These are phyloP conservation scores for Rhodosporidiobolus sp. DNA, from an alignment of 768 basidiomycete genomes.

Conservation along the genomic window DNA sequence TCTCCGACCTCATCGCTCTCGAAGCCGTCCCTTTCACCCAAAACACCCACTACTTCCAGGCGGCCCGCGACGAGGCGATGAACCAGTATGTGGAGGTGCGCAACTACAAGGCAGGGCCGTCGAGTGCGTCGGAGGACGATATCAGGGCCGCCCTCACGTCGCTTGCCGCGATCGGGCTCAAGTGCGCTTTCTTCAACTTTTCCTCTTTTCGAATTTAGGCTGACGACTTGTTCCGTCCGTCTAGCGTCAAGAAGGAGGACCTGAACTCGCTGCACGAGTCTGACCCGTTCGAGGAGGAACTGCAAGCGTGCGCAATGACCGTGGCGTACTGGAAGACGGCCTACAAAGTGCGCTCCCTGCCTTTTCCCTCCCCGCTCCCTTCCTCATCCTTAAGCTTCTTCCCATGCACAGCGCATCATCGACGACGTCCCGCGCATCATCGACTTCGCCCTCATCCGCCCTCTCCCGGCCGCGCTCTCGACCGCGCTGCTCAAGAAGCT, in stretches of 20 bases:
- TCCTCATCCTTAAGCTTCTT: too few relatives aligned
- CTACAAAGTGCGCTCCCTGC: slow-evolving; percentile 52
- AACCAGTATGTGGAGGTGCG: slow-evolving; percentile 51
- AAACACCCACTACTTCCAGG: slow-evolving; percentile 52
- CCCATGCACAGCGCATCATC: slow-evolving; percentile 55
- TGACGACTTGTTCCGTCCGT: too few relatives aligned
- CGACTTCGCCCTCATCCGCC: slow-evolving; percentile 54
- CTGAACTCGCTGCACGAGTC: slow-evolving; percentile 45
- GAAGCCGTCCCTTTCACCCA: slow-evolving; percentile 55
- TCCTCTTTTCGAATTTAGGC: too few relatives aligned
- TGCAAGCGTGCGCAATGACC: slow-evolving; percentile 59
- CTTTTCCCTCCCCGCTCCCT: too few relatives aligned
- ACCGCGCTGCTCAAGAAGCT: slow-evolving; percentile 1
- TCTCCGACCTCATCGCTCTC: slow-evolving; percentile 50
- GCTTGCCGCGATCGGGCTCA: too few relatives aligned
- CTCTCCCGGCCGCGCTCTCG: slow-evolving; percentile 50
- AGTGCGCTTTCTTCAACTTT: too few relatives aligned
- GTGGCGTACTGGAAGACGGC: slow-evolving; percentile 59
- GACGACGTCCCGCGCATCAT: slow-evolving; percentile 59
- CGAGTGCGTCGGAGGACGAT: too few relatives aligned
- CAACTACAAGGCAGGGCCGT: too few relatives aligned
- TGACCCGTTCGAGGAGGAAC: slow-evolving; percentile 54
- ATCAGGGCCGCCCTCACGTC: too few relatives aligned
- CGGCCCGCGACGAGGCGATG: slow-evolving; percentile 50
- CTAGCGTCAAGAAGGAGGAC: too few relatives aligned